These are phyloP conservation scores for Telfairia occidentalis DNA, from an alignment of 331 rosid species.

Conservation along the genomic window DNA sequence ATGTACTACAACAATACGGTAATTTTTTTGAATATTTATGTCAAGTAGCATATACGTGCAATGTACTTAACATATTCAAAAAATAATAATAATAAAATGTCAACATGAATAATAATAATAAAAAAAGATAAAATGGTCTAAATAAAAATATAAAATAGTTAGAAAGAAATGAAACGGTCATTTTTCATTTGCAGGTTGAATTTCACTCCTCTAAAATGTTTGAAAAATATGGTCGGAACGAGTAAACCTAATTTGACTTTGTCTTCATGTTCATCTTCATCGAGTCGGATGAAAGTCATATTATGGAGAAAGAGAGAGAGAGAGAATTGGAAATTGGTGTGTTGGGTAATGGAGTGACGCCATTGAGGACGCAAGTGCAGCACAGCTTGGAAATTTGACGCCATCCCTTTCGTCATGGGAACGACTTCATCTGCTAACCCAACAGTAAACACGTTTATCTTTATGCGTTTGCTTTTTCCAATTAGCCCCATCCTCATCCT, in stretches of 20 bases:
- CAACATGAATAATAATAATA: too few relatives aligned
- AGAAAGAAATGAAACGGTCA: too few relatives aligned
- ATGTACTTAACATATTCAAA: too few relatives aligned
- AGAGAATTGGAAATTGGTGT: neutral
- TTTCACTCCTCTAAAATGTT: too few relatives aligned
- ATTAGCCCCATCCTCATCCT: neutral
- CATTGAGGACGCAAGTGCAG: slow-evolving; percentile 3
- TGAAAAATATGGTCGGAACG: too few relatives aligned
- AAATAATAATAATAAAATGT: too few relatives aligned
- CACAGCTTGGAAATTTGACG: slow-evolving; percentile 1
- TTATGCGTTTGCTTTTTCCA: neutral
- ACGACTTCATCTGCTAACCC: neutral
- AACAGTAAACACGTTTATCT: neutral
- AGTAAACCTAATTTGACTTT: neutral
- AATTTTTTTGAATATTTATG: too few relatives aligned
- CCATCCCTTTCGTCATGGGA: slow-evolving; percentile 10
- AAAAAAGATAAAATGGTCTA: too few relatives aligned
- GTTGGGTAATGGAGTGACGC: neutral
- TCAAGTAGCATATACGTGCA: too few relatives aligned
- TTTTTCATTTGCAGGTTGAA: too few relatives aligned
- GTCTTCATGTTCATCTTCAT: neutral
- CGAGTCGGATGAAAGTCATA: neutral
- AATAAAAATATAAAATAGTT: too few relatives aligned
- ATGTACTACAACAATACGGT: too few relatives aligned
- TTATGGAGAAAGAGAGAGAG: neutral